Base-by-base conservation (phyloP, 2,329 filamentous ascomycete species). In the Pseudonectria buxi region DNA sequence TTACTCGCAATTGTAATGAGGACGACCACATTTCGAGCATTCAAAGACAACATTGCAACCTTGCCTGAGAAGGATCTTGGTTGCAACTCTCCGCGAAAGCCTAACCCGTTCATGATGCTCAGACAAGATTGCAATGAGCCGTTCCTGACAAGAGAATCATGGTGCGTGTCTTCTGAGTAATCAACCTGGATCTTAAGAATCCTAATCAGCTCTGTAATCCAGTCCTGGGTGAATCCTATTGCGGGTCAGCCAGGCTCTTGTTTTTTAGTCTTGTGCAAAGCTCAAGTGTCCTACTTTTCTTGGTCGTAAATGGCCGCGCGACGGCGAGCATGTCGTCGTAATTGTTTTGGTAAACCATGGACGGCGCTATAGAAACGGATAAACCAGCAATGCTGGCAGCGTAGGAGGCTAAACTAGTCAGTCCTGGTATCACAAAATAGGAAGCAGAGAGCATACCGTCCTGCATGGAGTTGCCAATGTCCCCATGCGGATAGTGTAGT, bases 91-190 rank as follows among this genome's bases (percentile, higher is more conserved):
- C 80, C 81, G 28, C 70, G 72, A 54, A 84, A 89, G 4, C 84
- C 86, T 9, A 95, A 65, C 34, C 86, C 80, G 38, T 85, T 81
- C 54, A 94, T 79, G 18, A 92, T 76, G 51, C 86, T 85, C 10
- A 95, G 68, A 37, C 80, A 86, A 37, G 85, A 72, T 41, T 87
- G 83, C 30, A 95, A 72, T 25, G 79, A 71, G 3, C 71, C 68
- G 50, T 92, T 89, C 40, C 81, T 71, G 44, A 92, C 74, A 24
- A 94, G 66, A 39, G 80, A 71, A 54, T 90, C 81, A 47, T 83
- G 76, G 29, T 77, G 73, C 2, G 76, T 67, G 41, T 94, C 86
- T 32, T 85, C 75, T 0, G 86, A 83, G 54, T 89, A 94, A 61
- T 96, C 90, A 31, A 89, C 76, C 32, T 81, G 78, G 22, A 86